These are phyloP conservation scores for Maudiozyma barnettii DNA, from an alignment of 805 yeast genomes.

Conservation along the genomic window DNA sequence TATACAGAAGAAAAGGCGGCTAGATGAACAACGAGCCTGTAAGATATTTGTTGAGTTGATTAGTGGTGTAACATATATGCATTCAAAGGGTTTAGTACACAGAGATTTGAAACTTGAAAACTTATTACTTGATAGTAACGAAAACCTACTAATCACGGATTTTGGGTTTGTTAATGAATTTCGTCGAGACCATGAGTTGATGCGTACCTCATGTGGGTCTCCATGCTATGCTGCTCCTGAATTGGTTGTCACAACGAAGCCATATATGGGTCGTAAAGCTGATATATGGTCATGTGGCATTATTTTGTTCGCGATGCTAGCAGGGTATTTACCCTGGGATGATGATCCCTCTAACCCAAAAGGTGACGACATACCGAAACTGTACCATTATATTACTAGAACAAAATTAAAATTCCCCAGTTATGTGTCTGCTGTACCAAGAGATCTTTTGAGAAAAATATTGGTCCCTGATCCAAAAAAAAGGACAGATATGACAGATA, in stretches of 20 bases:
- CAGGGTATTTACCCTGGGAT: constrained; percentile 95
- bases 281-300: constrained; percentile 98
- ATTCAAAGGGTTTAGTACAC: constrained; percentile 82
- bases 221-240: constrained; percentile 99
- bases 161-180: constrained; percentile 92
- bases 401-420: constrained; percentile 94
- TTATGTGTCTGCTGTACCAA: constrained; percentile 78
- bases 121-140: constrained; percentile 72
- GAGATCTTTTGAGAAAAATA: constrained; percentile 80
- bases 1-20: constrained; percentile 73
- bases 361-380: constrained; percentile 83
- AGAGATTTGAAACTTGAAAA: constrained; percentile 88
- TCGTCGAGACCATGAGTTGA: constrained; percentile 49
- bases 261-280: constrained; percentile 86
- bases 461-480: constrained; percentile 76
- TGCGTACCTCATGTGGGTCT: constrained; percentile 94
- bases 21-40: constrained; percentile 82
- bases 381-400: constrained; percentile 83
- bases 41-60: constrained; percentile 85
- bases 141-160: constrained; percentile 78
- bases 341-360: constrained; percentile 96
- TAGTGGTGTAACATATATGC: constrained; percentile 92
- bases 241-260: constrained; percentile 73
- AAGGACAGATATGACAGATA: constrained; percentile 58
- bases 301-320: constrained; percentile 89